Conservation (phyloP, 768 basidiomycete species). For the Hygrocybe punicea region DNA sequence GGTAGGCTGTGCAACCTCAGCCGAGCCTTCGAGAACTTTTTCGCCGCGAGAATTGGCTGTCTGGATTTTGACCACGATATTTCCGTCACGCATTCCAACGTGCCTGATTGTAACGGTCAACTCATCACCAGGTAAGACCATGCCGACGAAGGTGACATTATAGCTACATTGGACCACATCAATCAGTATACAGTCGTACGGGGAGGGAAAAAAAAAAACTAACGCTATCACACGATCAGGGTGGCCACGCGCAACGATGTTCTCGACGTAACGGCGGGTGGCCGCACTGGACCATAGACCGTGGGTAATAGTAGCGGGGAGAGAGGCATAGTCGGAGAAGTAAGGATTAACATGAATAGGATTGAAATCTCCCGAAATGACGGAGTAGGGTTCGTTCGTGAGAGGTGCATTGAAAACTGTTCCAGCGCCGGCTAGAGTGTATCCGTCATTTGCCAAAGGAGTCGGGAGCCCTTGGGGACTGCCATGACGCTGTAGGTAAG, state of each 20-base stretch:
- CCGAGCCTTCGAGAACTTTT: conserved; percentile 88
- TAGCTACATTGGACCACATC: conserved; percentile 50
- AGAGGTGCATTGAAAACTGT: conserved; percentile 78
- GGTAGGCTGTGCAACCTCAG: conserved; percentile 87
- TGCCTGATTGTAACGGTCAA: conserved; percentile 86
- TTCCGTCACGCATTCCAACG: conserved; percentile 87
- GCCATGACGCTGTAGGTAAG: conserved; percentile 92
- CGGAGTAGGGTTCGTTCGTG: conserved; percentile 94
- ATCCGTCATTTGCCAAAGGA: conserved; percentile 82
- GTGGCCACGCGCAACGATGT: conserved; percentile 86
- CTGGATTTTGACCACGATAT: conserved; percentile 86
- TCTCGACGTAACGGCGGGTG: conserved; percentile 89
- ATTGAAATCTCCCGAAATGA: conserved; percentile 96
- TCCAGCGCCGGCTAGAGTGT: conserved; percentile 67
- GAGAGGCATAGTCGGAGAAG: conserved; percentile 88
- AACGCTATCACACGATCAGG: conserved; percentile 87
- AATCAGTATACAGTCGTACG: not conserved
- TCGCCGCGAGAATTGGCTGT: conserved; percentile 82
- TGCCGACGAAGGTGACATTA: conserved; percentile 92
- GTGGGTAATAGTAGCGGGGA: conserved; percentile 96
- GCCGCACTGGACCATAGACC: conserved; percentile 97
- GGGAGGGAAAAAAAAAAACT: conserved; percentile 33
- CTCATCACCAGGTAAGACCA: conserved; percentile 91
- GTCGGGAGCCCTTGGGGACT: conserved; percentile 69
- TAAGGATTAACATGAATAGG: conserved; percentile 99